Evolutionary conservation across 768 basidiomycete genomes (phyloP).

Genomic region (Phanerodontia chrysosporium): DNA sequence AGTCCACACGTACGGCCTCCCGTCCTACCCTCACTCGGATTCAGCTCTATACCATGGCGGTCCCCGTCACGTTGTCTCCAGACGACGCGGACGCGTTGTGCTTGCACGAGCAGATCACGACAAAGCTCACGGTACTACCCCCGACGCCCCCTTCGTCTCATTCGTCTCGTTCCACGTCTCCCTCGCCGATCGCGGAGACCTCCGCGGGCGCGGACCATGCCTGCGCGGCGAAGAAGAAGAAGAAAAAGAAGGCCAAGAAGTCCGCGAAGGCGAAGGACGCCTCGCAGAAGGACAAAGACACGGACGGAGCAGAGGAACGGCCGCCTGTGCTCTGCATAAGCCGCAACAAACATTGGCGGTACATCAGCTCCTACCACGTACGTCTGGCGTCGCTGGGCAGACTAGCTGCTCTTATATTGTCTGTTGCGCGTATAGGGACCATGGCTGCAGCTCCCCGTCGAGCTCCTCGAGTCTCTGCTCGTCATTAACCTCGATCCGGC

Average conservation of each 20-base stretch:
- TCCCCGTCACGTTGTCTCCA: not conserved
- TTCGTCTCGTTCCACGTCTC: slow-evolving; percentile 23
- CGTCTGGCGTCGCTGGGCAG: slow-evolving; percentile 27
- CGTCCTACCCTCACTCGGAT: not conserved
- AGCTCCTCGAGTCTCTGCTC: slow-evolving; percentile 79
- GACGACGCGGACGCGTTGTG: slow-evolving; percentile 1
- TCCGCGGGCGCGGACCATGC: slow-evolving; percentile 20
- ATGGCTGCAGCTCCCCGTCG: slow-evolving; percentile 86
- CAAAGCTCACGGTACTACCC: not conserved
- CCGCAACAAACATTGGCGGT: slow-evolving; percentile 92
- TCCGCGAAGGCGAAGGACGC: slow-evolving; percentile 23
- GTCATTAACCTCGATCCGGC: slow-evolving; percentile 74
- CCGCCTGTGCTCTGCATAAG: slow-evolving; percentile 79
- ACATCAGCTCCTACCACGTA: slow-evolving; percentile 89
- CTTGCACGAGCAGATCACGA: not conserved
- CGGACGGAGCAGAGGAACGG: slow-evolving; percentile 37
- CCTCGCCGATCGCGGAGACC: slow-evolving; percentile 20
- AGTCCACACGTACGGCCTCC: not conserved
- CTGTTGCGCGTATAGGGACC: slow-evolving; percentile 55
- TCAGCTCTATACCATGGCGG: slow-evolving; percentile 1
- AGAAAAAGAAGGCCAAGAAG: slow-evolving; percentile 63
- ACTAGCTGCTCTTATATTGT: slow-evolving; percentile 1
- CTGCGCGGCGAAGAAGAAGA: slow-evolving; percentile 58
- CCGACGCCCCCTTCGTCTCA: slow-evolving; percentile 14
- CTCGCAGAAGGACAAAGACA: slow-evolving; percentile 17